Base-by-base conservation (phyloP, 192 early-diverging fungal genomes). In the Dispira simplex region DNA sequence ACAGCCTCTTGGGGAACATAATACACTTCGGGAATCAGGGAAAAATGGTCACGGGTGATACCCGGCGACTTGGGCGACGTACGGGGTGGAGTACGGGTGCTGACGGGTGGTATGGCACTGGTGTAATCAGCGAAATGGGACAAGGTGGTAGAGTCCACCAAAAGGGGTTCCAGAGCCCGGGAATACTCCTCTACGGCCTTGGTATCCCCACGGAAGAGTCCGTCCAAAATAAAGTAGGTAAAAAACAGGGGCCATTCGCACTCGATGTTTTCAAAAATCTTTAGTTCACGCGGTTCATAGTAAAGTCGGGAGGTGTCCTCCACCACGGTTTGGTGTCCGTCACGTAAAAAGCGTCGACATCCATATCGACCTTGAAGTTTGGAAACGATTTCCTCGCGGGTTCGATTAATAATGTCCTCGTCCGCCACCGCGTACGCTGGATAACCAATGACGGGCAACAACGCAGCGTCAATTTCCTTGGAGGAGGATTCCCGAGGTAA, bases 241-340 rank as follows among this genome's bases (percentile, higher is more conserved):
- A 87, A 93, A 66, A 93, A 93, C 12, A 93, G 67, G 11, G 90
- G 90, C 90, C 90, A 93, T 68, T 93, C 90, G 47, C 83, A 89
- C 69, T 93, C 90, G 45, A 93, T 82, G 57, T 84, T 71, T 65
- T 91, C 88, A 74, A 93, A 93, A 14, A 86, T 77, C 64, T 83
- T 81, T 63, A 93, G 78, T 68, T 93, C 90, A 44, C 83, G 81
- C 1, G 87, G 76, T 27, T 90, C 83, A 68, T 93, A 93, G 64
- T 91, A 82, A 26, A 93, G 74, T 59, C 89, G 88, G 10, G 67
- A 68, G 16, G 74, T 79, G 65, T 92, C 86, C 73, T 92, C 90
- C 6, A 89, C 65, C 13, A 85, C 75, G 14, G 84, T 84, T 66
- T 93, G 90, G 75, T 93, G 90, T 0, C 90, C 90, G 70, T 93